Base-by-base conservation (phyloP, 768 basidiomycete genomes). In the Pleurotus sapidus region DNA sequence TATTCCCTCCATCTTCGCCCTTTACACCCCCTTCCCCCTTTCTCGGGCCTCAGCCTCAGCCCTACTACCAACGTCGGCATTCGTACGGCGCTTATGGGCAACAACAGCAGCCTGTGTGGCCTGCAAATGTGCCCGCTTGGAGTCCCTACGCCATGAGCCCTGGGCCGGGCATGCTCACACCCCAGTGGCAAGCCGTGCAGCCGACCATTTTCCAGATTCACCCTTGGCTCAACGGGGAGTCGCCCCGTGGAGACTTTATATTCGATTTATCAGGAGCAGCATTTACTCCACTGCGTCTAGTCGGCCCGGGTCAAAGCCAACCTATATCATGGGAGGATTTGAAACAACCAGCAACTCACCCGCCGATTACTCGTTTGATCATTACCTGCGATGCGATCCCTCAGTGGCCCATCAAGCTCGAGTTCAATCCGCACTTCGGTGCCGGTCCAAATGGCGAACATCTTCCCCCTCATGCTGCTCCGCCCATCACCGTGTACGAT, bases 401-500 rank as follows among this genome's bases (percentile, higher is more conserved):
- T 0, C 63, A 78, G n/a, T 89, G 87, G 86, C 81, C 84, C 12
- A 75, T 88, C 53, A 77, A 81, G 57, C 67, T 89, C 49, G 70
- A 76, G 47, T 76, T 73, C 61, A 69, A 72, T 9, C 59, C 70
- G 30, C 45, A 65, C 38, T 54, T 59, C 25, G 51, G 51, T 20
- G 24, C 18, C 3, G 51, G 59, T 57, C 60, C 47, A 58, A 59
- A 69, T 46, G 66, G 51, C 9, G 51, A 39, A 54, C 39, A 54
- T 25, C 37, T 54, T 4, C 51, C 51, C 9, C 61, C 57, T 67
- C 48, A 51, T 34, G 38, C 57, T 1, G 56, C 63, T 18, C 74
- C 74, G 1, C 77, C 79, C 2, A 83, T 89, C 63, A 79, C 77
- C 2, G 69, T 88, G 3, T 75, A 77, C n/a, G 87, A 87, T 61